These are phyloP conservation scores for Fagopyrum tataricum DNA, from an alignment of 148 eudicot species.

Conservation along the genomic window DNA sequence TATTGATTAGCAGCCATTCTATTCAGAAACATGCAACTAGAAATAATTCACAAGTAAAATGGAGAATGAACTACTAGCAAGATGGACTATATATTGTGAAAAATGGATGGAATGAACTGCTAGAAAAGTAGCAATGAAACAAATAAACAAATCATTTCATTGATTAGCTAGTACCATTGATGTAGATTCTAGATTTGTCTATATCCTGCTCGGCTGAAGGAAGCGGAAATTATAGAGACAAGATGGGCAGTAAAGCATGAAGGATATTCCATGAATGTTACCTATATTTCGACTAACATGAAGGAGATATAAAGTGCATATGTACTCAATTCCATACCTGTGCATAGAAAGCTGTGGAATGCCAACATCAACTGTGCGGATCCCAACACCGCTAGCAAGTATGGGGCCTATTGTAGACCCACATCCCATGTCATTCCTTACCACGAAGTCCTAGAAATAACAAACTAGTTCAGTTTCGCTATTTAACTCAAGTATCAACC, in stretches of 20 bases:
- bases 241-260: background rate
- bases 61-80: no score
- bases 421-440: constrained; percentile 99
- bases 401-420: constrained; percentile 99
- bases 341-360: constrained; percentile 96
- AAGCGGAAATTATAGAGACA: background rate
- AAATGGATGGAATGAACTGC: background rate
- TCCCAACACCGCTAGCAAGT: constrained; percentile 91
- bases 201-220: background rate
- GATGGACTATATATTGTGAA: no score
- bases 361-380: constrained; percentile 94
- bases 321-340: constrained; percentile 42
- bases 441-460: constrained; percentile 75
- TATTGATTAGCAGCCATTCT: no score
- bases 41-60: background rate
- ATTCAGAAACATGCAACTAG: background rate
- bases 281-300: background rate
- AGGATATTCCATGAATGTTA: background rate
- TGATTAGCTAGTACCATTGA: background rate
- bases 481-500: background rate
- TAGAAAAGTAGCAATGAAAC: background rate
- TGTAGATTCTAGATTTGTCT: background rate
- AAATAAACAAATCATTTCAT: background rate
- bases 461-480: background rate
- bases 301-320: background rate